Conservation (phyloP, 176 grass and related monocot genomes). For the Triticum monococcum region DNA sequence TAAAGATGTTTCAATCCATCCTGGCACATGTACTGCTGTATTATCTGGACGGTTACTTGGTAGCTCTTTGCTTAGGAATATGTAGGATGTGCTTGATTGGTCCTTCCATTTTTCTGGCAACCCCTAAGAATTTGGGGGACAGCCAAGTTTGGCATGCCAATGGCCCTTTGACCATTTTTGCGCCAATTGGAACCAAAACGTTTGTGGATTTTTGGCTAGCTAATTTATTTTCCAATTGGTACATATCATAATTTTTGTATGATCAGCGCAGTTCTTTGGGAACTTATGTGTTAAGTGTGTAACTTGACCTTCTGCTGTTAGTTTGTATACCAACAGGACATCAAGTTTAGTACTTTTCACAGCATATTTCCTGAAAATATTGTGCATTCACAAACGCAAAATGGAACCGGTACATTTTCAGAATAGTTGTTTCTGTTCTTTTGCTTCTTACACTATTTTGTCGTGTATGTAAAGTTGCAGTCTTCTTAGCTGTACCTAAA, state of each 20-base stretch:
- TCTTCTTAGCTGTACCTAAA: constrained; percentile 11
- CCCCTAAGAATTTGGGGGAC: background rate
- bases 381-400: background rate
- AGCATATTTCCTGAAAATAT: background rate
- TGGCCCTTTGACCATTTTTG: background rate
- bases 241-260: background rate
- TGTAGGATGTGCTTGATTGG: background rate
- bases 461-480: background rate
- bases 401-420: background rate
- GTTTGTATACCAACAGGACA: background rate
- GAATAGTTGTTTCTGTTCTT: background rate
- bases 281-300: background rate
- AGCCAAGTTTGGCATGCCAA: background rate
- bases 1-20: background rate
- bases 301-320: background rate
- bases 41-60: background rate
- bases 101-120: background rate
- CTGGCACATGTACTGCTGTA: background rate
- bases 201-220: background rate
- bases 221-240: background rate
- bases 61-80: background rate
- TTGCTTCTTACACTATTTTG: background rate
- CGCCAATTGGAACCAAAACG: background rate
- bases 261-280: background rate
- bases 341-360: background rate